Percentiles rank a stretch among this genome's conserved stretches.
Conservation (phyloP, 2,329 filamentous ascomycete genomes). For the Penicillium sp. region DNA sequence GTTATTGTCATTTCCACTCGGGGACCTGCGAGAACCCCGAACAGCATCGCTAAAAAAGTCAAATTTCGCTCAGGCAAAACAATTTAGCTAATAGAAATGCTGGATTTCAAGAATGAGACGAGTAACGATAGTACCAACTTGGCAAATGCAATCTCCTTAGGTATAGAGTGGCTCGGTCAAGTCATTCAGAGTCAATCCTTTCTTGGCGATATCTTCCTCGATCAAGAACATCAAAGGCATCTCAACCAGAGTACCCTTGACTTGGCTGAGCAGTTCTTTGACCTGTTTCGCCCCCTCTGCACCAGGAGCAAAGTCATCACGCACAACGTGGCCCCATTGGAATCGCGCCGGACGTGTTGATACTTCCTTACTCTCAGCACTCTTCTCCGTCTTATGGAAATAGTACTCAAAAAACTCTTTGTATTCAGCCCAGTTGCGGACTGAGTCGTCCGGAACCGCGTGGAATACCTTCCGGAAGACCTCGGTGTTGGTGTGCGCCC, state of each 20-base stretch:
- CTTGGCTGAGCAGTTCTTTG: conserved; percentile 65
- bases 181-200: conserved; percentile 69
- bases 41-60: neutral
- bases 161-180: conserved; percentile 74
- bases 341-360: conserved; percentile 56
- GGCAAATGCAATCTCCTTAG: conserved; percentile 25
- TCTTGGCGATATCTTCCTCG: conserved; percentile 81
- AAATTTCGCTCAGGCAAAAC: neutral
- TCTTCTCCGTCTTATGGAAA: conserved; percentile 48
- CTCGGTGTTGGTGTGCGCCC: conserved; percentile 58
- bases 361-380: conserved; percentile 45
- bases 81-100: conserved; percentile 2
- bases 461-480: conserved; percentile 63
- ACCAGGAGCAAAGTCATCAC: conserved; percentile 64
- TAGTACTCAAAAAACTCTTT: conserved; percentile 63
- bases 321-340: conserved; percentile 83
- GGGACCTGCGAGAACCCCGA: neutral
- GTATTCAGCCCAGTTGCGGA: conserved; percentile 60
- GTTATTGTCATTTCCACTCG: neutral
- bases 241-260: conserved; percentile 74
- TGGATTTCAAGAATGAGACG: neutral
- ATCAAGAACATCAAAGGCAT: conserved; percentile 89
- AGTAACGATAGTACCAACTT: neutral
- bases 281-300: conserved; percentile 68
- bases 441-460: conserved; percentile 58